Base-by-base conservation (phyloP, 2,329 filamentous ascomycete genomes). In the Ophiostoma novo-ulmi region DNA sequence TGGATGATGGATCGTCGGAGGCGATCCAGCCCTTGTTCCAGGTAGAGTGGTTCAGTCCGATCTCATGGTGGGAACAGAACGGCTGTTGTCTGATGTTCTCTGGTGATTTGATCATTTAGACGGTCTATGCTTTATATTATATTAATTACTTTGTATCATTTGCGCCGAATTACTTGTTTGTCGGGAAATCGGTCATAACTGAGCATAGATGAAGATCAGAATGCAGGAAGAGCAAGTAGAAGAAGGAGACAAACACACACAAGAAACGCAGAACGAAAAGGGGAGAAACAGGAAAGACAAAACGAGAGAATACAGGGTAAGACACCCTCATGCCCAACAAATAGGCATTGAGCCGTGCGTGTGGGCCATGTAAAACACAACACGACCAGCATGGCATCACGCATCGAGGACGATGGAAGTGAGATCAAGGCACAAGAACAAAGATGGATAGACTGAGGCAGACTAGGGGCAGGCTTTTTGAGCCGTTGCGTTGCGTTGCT, bases 11-110 rank as follows among this genome's bases (percentile, higher is more conserved):
- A 36, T 63, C 58, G 58, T 36, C 58, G 7, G 7, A 58, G 31
- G 31, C 58, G 58, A 31, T 20, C 52, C 58, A 63, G 58, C 31
- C 58, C 58, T 63, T 63, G 58, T 63, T 63, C 58, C 26, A 63
- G 58, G 31, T 36, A 63, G 58, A 22, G 52, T 26, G n/a, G 7
- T 7, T 20, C 17, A 48, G 44, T 48, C 44, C 44, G 44, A n/a
- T 48, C 44, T 44, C 41, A 17, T 17, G 41, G 41, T 44, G 41
- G 31, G 31, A 31, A 31, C 31, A 31, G 41, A 44, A 39, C 10
- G 38, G 38, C 38, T 20, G 44, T 48, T 48, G 44, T 48, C 44
- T 48, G 44, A 20, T 48, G 44, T 48, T 31, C 31, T 31, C 44
- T 48, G 20, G 8, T 48, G 44, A 17, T 44, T 14, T 44, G 4